Evolutionary conservation across 495 filamentous ascomycete genomes (phyloP).

Genomic region (Aspergillus avenaceus): DNA sequence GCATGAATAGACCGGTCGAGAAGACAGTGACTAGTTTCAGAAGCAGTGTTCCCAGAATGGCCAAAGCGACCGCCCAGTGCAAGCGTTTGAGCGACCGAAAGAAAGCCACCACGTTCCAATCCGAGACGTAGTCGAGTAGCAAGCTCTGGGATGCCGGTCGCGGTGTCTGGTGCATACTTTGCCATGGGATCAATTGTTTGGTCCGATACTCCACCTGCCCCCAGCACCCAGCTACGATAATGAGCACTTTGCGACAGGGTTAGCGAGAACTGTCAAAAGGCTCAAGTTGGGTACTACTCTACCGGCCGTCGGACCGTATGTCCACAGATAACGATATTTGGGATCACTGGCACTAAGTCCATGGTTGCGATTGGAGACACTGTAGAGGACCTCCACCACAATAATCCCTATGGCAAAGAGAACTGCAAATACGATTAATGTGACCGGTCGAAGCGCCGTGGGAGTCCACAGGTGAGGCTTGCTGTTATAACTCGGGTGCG

Average conservation of each 20-base stretch:
- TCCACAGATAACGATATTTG: conserved; percentile 7
- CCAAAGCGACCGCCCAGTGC: not conserved
- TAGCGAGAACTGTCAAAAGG: no score
- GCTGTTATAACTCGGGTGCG: not conserved
- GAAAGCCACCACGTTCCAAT: not conserved
- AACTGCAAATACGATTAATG: conserved; percentile 1
- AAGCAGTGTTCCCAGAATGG: not conserved
- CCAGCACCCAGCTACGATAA: not conserved
- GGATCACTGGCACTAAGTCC: conserved; percentile 1
- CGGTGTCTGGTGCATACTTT: not conserved
- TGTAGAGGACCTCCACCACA: conserved; percentile 1
- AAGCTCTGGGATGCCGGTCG: not conserved
- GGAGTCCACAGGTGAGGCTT: not conserved
- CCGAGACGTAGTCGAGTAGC: not conserved
- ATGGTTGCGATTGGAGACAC: not conserved
- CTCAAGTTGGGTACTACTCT: not conserved
- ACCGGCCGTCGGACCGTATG: conserved; percentile 10
- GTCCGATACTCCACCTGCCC: conserved; percentile 2
- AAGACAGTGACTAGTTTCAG: conserved; percentile 6
- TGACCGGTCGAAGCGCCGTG: not conserved
- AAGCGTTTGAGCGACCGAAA: not conserved
- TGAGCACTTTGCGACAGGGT: not conserved
- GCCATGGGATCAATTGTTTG: not conserved
- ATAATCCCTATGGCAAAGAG: not conserved
- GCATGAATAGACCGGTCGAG: conserved; percentile 15